Base-by-base conservation (phyloP, 148 eudicot species). In the Camellia granthamiana region DNA sequence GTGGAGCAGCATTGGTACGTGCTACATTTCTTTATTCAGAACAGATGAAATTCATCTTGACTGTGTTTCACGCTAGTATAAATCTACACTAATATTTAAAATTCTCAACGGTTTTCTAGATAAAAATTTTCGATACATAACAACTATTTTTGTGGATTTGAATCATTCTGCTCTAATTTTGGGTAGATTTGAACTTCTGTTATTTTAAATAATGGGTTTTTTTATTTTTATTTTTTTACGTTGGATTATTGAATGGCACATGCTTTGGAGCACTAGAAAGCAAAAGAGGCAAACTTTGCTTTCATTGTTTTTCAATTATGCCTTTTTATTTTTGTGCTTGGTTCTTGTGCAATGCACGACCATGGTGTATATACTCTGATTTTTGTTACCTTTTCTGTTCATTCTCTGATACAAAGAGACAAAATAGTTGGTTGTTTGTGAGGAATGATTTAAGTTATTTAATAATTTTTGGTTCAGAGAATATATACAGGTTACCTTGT, bases 251-350 rank as follows among this genome's bases (percentile, higher is more conserved):
- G 38, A 30, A 30, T 30, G 38, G 12, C 30, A 62, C 68, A 5
- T 6, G 44, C 16, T 49, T 44, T 64, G 81, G 7, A 41, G 38
- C 13, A 47, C 5, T 44, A 74, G 49, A 30, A 55, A 52, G 15
- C 19, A 13, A 14, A 51, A 59, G 60, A 38, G 79, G 75, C 23
- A 68, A 68, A 23, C 46, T 15, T 47, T 74, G 47, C 75, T 56
- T 81, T 58, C 68, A 49, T 46, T 78, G 67, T 7, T 75, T 69
- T 68, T 73, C 42, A 61, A 49, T 56, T 56, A 55, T 66, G 70
- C 69, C 42, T 64, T 74, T 64, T 74, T 30, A 4, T 42, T 59
- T 58, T 43, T 74, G 63, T 70, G 63, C 58, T 55, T 52, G 61
- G 19, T 51, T 52, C 21, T 66, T 18, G 72, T 47, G 15, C 38